Conservation (phyloP, 2,329 filamentous ascomycete species). For the Cyphellophora attinorum region DNA sequence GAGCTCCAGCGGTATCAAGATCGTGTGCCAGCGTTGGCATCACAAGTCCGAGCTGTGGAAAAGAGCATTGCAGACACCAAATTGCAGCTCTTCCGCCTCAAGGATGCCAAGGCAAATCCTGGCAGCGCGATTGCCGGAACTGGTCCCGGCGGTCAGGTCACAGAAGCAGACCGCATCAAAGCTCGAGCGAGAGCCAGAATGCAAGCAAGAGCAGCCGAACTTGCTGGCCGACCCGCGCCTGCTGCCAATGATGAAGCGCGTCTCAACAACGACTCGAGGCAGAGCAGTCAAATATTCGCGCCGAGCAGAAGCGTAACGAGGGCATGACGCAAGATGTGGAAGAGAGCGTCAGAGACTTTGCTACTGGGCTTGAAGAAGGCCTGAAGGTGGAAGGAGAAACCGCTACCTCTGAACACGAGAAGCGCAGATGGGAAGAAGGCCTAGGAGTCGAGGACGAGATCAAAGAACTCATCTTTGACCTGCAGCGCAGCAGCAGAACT, state of each 20-base stretch:
- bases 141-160: slow-evolving; percentile 80
- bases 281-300: slow-evolving; percentile 69
- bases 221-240: slow-evolving; percentile 72
- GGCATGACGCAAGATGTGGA: slow-evolving; percentile 95
- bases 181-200: slow-evolving; percentile 95
- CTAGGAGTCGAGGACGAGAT: slow-evolving; percentile 94
- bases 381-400: slow-evolving; percentile 72
- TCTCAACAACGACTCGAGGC: slow-evolving; percentile 81
- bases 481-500: slow-evolving; percentile 76
- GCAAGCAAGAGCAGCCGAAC: slow-evolving; percentile 89
- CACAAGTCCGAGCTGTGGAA: slow-evolving; percentile 81
- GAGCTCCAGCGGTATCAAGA: slow-evolving; percentile 85
- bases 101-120: slow-evolving; percentile 86
- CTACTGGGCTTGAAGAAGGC: slow-evolving; percentile 72
- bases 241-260: slow-evolving; percentile 63
- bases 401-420: slow-evolving; percentile 77
- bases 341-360: slow-evolving; percentile 85
- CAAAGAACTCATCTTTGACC: slow-evolving; percentile 93
- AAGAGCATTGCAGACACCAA: slow-evolving; percentile 86
- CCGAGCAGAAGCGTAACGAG: slow-evolving; percentile 88
- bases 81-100: slow-evolving; percentile 85
- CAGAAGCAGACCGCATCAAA: slow-evolving; percentile 88
- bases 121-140: slow-evolving; percentile 82
- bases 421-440: slow-evolving; percentile 88
- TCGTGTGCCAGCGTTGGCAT: slow-evolving; percentile 82